Percentiles rank a stretch among this genome's conserved stretches.
Conservation (phyloP, 257 asterid species). For the Salvia rosmarinus region DNA sequence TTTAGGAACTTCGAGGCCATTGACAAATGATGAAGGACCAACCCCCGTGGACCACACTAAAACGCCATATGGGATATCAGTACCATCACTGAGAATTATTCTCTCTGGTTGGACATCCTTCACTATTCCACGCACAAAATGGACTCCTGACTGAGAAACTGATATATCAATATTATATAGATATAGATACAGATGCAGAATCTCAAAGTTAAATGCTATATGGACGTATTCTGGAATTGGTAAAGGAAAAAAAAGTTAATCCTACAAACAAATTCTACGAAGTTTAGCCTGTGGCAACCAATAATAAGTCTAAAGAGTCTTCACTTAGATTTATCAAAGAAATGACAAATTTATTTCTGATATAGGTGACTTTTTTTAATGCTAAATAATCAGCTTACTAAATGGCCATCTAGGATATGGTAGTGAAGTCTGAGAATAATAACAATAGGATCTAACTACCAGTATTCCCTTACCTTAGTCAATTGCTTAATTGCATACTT, state of each 20-base stretch:
- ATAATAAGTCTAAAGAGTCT: background rate
- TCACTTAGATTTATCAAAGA: background rate
- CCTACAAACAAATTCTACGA: background rate
- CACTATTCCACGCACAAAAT: slow-evolving; percentile 83
- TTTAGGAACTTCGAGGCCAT: slow-evolving; percentile 70
- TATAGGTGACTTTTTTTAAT: background rate
- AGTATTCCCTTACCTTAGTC: slow-evolving; percentile 65
- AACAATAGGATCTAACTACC: slow-evolving; percentile 1
- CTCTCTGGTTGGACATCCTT: slow-evolving; percentile 79
- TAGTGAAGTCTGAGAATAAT: slow-evolving; percentile 4
- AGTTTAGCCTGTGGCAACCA: background rate
- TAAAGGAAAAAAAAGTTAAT: slow-evolving; percentile 1
- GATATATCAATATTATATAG: slow-evolving; percentile 44
- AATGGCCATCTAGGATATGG: background rate
- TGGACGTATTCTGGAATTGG: slow-evolving; percentile 8
- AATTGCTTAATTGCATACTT: slow-evolving; percentile 81
- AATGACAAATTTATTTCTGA: background rate
- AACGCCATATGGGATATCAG: slow-evolving; percentile 90
- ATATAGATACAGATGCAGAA: background rate
- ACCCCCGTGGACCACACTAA: slow-evolving; percentile 99
- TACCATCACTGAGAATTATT: slow-evolving; percentile 78
- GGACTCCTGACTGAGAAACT: slow-evolving; percentile 94
- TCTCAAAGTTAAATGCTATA: background rate
- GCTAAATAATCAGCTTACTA: slow-evolving; percentile 5
- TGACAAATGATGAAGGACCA: slow-evolving; percentile 89